These are phyloP conservation scores for Maudiozyma humilis DNA, from an alignment of 1,139 yeast species.

Conservation along the genomic window DNA sequence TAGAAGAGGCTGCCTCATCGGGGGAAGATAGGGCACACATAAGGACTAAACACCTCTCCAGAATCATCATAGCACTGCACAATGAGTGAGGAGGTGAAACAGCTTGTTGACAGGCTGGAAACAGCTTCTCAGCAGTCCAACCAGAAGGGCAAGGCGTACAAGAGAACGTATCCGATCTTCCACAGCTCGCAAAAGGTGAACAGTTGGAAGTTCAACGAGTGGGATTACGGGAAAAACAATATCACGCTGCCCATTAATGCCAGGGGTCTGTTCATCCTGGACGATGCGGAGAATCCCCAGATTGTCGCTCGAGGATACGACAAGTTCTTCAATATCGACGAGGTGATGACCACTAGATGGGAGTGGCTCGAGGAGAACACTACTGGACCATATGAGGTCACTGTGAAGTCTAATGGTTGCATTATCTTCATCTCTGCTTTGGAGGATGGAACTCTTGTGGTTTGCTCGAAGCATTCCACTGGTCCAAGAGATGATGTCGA, in stretches of 20 bases:
- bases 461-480: conserved; percentile 84
- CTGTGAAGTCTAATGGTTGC: conserved; percentile 90
- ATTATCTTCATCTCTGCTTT: conserved; percentile 77
- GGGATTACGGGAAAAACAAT: conserved; percentile 63
- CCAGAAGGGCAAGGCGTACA: conserved; percentile 34
- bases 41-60: no score
- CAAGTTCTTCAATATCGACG: conserved; percentile 82
- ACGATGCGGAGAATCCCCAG: conserved; percentile 26
- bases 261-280: conserved; percentile 71
- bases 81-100: conserved; percentile 9
- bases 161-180: conserved; percentile 29
- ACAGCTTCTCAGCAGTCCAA: conserved; percentile 22
- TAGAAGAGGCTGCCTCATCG: no score
- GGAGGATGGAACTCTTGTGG: conserved; percentile 61
- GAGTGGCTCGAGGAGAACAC: conserved; percentile 41
- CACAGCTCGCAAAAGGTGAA: conserved; percentile 29
- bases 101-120: conserved; percentile 27
- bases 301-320: conserved; percentile 86
- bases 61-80: no score
- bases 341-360: conserved; percentile 48
- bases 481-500: conserved; percentile 52
- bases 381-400: conserved; percentile 68
- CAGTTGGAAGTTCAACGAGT: conserved; percentile 82
- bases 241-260: conserved; percentile 62
- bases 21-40: no score